These are phyloP conservation scores for Clitopilus hobsonii DNA, from an alignment of 768 basidiomycete species.

Conservation along the genomic window DNA sequence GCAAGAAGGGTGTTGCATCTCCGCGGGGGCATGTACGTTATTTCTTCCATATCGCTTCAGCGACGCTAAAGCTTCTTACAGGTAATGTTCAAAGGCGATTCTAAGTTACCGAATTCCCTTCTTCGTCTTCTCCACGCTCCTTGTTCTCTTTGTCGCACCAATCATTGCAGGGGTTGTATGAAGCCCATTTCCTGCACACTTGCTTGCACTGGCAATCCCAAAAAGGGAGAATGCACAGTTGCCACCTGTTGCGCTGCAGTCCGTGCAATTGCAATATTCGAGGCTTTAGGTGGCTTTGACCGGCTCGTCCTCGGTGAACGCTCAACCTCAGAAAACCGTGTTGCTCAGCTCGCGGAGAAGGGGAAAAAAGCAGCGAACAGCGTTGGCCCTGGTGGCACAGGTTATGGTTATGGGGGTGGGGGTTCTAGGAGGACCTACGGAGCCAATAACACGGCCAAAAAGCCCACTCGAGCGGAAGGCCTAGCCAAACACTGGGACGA, in stretches of 20 bases:
- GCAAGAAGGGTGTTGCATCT: slow-evolving; percentile 26
- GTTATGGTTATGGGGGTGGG: slow-evolving; percentile 32
- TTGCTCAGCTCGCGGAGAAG: slow-evolving; percentile 24
- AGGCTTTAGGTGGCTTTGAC: slow-evolving; percentile 45
- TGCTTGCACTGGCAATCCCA: slow-evolving; percentile 35
- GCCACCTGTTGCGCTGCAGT: slow-evolving; percentile 39
- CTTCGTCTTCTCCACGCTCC: slow-evolving; percentile 34
- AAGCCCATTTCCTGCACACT: slow-evolving; percentile 28
- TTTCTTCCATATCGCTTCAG: background rate
- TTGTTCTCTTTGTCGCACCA: slow-evolving; percentile 37
- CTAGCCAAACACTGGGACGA: slow-evolving; percentile 33
- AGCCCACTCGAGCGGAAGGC: slow-evolving; percentile 2
- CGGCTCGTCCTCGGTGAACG: slow-evolving; percentile 38
- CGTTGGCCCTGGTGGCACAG: slow-evolving; percentile 52
- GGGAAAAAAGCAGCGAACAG: slow-evolving; percentile 14
- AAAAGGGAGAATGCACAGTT: slow-evolving; percentile 27
- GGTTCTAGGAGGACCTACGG: background rate
- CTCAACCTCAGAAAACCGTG: slow-evolving; percentile 30
- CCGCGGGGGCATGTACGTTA: slow-evolving; percentile 35
- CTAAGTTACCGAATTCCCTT: slow-evolving; percentile 22
- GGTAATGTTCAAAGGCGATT: slow-evolving; percentile 23
- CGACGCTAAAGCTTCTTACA: slow-evolving; percentile 3
- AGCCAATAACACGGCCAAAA: background rate
- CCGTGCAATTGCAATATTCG: slow-evolving; percentile 48
- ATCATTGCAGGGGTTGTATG: slow-evolving; percentile 49